These are phyloP conservation scores for Mucor mucedo DNA, from an alignment of 371 early-diverging fungal genomes.

Conservation along the genomic window DNA sequence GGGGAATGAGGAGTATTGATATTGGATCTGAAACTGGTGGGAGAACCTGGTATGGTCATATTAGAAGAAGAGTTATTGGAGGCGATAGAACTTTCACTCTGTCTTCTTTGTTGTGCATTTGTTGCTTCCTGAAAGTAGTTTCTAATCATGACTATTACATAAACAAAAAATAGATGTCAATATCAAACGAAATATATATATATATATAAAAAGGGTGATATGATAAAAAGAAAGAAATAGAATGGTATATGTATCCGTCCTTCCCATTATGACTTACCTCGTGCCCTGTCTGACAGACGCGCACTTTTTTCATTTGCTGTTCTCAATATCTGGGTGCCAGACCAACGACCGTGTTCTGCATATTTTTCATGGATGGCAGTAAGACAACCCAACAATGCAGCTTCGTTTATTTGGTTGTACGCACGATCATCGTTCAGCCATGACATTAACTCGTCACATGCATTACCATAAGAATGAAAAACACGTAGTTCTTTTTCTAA, in stretches of 20 bases:
- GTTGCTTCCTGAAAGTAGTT: conserved; percentile 20
- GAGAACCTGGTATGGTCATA: not conserved
- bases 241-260: not conserved
- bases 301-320: conserved; percentile 14
- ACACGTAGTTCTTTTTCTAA: conserved; percentile 35
- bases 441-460: conserved; percentile 44
- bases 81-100: conserved; percentile 8
- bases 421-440: conserved; percentile 46
- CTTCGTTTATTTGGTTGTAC: conserved; percentile 36
- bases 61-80: conserved; percentile 8
- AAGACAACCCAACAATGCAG: conserved; percentile 35
- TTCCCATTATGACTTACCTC: conserved; percentile 16
- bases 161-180: too few species aligned
- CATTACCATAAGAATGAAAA: conserved; percentile 35
- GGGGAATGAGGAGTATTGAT: not conserved
- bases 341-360: conserved; percentile 36
- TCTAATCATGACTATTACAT: conserved; percentile 4
- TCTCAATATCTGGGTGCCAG: conserved; percentile 34
- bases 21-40: not conserved
- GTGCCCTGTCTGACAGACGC: conserved; percentile 11
- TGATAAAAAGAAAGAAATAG: not conserved
- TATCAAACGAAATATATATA: too few species aligned
- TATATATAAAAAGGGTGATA: not conserved
- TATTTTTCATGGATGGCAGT: conserved; percentile 26
- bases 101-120: conserved; percentile 8